phyloP scores from a whole-genome alignment of 1,284 basidiomycete genomes.

The Pseudozyma sp. region DNA sequence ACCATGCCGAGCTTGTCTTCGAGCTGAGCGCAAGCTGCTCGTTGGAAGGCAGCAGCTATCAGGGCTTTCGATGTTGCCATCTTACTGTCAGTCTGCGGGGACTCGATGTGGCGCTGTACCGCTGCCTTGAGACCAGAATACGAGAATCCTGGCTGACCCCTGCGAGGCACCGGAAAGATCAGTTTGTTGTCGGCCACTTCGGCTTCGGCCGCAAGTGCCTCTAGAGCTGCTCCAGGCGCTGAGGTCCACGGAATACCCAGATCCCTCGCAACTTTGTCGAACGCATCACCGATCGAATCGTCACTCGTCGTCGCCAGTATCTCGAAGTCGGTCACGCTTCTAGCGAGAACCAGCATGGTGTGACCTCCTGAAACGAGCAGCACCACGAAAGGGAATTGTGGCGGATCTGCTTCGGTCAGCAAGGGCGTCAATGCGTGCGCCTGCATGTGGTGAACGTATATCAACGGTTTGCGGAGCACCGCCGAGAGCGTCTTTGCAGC shows the following conservation, averaged over 20 bases:
- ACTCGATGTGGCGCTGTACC: slow-evolving; percentile 38
- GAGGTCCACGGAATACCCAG: slow-evolving; percentile 60
- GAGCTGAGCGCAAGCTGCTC: slow-evolving; percentile 60
- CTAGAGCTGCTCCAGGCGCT: slow-evolving; percentile 61
- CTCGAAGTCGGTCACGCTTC: slow-evolving; percentile 38
- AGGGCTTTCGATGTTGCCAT: slow-evolving; percentile 1
- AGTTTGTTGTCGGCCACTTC: not conserved
- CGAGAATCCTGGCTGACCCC: slow-evolving; percentile 54
- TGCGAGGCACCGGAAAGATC: slow-evolving; percentile 50
- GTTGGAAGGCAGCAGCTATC: slow-evolving; percentile 58
- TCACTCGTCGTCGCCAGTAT: slow-evolving; percentile 62
- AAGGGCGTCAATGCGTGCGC: slow-evolving; percentile 46
- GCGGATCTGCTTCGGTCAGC: slow-evolving; percentile 42
- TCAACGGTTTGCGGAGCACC: slow-evolving; percentile 53
- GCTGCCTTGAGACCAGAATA: slow-evolving; percentile 62
- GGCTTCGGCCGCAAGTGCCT: slow-evolving; percentile 20
- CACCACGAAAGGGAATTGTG: slow-evolving; percentile 61
- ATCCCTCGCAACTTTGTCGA: slow-evolving; percentile 63
- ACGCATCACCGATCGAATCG: slow-evolving; percentile 65
- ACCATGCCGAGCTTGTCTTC: slow-evolving; percentile 59
- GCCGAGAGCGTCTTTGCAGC: slow-evolving; percentile 60
- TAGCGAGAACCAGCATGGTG: slow-evolving; percentile 61
- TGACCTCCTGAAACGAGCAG: slow-evolving; percentile 67
- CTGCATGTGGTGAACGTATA: slow-evolving; percentile 67
- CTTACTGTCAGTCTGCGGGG: slow-evolving; percentile 2